These are phyloP conservation scores for Citrullus amarus DNA, from an alignment of 306 rosid species.

Conservation along the genomic window DNA sequence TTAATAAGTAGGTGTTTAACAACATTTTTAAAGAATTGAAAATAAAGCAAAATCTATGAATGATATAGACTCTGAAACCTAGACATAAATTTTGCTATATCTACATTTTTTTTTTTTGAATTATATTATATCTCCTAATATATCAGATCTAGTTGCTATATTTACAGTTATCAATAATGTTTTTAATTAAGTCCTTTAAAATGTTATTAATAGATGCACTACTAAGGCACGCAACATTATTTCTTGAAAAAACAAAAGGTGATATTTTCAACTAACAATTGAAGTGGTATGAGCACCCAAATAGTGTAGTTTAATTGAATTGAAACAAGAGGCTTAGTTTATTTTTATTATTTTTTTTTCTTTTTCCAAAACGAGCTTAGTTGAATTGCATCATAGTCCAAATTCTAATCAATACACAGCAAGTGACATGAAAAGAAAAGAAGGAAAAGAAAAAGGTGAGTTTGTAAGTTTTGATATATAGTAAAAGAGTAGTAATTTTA, in stretches of 20 bases:
- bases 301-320: not conserved
- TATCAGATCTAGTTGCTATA: too few relatives aligned
- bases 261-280: not conserved
- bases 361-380: not conserved
- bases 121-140: too few relatives aligned
- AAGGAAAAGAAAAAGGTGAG: not conserved
- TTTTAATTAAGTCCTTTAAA: too few relatives aligned
- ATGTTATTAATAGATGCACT: too few relatives aligned
- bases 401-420: not conserved
- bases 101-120: too few relatives aligned
- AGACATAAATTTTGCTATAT: too few relatives aligned
- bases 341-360: too few relatives aligned
- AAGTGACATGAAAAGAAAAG: not conserved
- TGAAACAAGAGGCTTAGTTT: not conserved
- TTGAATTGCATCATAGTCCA: not conserved
- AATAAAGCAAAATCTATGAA: too few relatives aligned
- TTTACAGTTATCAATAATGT: too few relatives aligned
- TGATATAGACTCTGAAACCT: too few relatives aligned
- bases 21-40: too few relatives aligned
- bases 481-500: not conserved
- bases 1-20: too few relatives aligned
- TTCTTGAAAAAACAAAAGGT: not conserved
- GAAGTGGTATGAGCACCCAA: constrained; percentile 2
- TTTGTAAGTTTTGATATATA: not conserved
- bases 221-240: not conserved